Evolutionary conservation across 768 basidiomycete genomes (phyloP).

Genomic region (Collybia sp.): DNA sequence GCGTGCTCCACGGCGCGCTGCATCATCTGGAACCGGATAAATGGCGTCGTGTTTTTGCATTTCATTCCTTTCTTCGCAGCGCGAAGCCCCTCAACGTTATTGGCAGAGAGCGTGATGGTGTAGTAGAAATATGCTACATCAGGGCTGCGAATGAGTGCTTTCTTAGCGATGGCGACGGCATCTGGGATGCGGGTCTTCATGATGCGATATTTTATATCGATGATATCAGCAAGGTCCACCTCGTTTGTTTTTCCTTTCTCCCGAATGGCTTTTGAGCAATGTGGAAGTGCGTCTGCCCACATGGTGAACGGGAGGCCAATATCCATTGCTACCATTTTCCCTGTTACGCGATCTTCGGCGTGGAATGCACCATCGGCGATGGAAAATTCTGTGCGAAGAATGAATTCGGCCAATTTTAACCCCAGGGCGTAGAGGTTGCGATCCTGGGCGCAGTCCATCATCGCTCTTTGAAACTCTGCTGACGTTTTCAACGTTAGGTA

Average conservation of each 20-base stretch:
- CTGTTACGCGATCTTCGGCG: constrained; percentile 34
- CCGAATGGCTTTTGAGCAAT: constrained; percentile 54
- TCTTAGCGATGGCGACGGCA: constrained; percentile 41
- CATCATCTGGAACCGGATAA: constrained; percentile 51
- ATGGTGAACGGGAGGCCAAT: constrained; percentile 54
- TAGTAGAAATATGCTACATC: constrained; percentile 63
- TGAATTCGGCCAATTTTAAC: constrained; percentile 39
- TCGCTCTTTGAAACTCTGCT: constrained; percentile 44
- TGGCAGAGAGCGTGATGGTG: constrained; percentile 45
- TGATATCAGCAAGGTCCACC: constrained; percentile 53
- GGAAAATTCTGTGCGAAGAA: constrained; percentile 57
- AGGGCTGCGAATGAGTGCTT: constrained; percentile 49
- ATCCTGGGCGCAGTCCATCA: constrained; percentile 44
- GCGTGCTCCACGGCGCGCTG: constrained; percentile 62
- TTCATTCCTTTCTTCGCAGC: constrained; percentile 66
- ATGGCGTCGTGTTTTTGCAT: constrained; percentile 47
- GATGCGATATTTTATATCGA: constrained; percentile 59
- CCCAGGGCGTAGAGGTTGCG: constrained; percentile 49
- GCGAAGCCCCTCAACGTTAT: constrained; percentile 47
- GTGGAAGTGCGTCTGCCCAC: constrained; percentile 57
- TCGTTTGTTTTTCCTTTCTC: constrained; percentile 34
- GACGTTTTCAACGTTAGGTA: constrained; percentile 34
- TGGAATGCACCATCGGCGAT: constrained; percentile 55
- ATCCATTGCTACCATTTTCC: constrained; percentile 33
- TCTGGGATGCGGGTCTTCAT: constrained; percentile 43